Evolutionary conservation across 345 rosid species (phyloP).

Genomic region (Zanthoxylum bungeanum): DNA sequence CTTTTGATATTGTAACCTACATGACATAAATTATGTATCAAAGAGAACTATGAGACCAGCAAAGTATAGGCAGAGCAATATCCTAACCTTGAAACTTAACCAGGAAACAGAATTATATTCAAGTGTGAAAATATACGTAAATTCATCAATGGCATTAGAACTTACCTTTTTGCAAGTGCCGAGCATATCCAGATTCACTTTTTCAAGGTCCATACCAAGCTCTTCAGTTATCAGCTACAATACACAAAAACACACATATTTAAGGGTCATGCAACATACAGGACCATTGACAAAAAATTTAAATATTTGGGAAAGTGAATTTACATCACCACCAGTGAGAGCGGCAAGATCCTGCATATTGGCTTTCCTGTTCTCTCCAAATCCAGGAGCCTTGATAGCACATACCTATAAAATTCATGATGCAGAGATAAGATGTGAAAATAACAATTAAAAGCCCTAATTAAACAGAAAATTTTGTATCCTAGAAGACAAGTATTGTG

Average conservation of each 20-base stretch:
- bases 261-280: background rate
- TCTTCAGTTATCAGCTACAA: slow-evolving; percentile 87
- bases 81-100: background rate
- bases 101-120: background rate
- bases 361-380: slow-evolving; percentile 94
- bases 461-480: no score
- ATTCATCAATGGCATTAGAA: background rate
- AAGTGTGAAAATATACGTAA: background rate
- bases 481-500: background rate
- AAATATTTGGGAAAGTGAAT: slow-evolving; percentile 10
- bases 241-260: background rate
- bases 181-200: slow-evolving; percentile 75
- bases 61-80: background rate
- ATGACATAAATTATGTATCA: slow-evolving; percentile 7
- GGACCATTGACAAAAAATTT: background rate
- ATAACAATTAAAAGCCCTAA: no score
- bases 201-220: slow-evolving; percentile 91
- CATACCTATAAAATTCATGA: slow-evolving; percentile 52
- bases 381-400: slow-evolving; percentile 96
- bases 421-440: slow-evolving; percentile 9
- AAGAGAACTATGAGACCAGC: background rate
- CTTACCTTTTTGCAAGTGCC: slow-evolving; percentile 91
- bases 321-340: slow-evolving; percentile 90
- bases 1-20: slow-evolving; percentile 79
- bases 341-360: slow-evolving; percentile 79